Evolutionary conservation across 2,329 filamentous ascomycete genomes (phyloP), one percentile per base, ranked within the genome.

Genomic region (Fusarium mundagurra): DNA sequence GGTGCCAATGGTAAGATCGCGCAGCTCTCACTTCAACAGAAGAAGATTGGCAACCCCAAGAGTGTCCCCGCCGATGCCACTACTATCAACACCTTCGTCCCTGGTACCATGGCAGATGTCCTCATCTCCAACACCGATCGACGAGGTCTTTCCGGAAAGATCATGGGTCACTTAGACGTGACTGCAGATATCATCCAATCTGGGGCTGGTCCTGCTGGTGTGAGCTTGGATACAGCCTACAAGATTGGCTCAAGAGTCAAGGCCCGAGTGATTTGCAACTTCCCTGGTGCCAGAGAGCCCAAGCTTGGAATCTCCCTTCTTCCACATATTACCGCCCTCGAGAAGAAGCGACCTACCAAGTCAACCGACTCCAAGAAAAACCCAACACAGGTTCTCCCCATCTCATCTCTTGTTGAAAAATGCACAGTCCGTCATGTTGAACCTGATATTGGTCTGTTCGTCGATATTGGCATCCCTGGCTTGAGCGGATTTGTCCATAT

Each of bases 401-500:
- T 94, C 38, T 97, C 95, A 8, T 91, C 93, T 0, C 89, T 93
- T 50, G 85, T 98, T 33, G 92, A 96, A 53, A 89, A 92, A 74
- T 94, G 93, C 64, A 94, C 90, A 43, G 91, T 99, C 13, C 89
- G 91, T 61, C 93, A 93, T 75, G 94, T 98, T 6, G 93, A 97
- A 74, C 86, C 91, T 10, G 91, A 92, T 7, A 89, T 96, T 69
- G 97, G 96, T 61, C 86, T 98, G 6, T 98, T 97, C 78, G 88
- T 95, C 13, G 90, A 93, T 74, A 84, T 95, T 44, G 92, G 91
- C 4, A 73, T 84, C 22, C 72, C 82, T 8, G 94, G 91, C 36
- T 86, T 96, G 6, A 86, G 90, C n/a, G 94, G 94, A 16, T 99
- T 98, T 79, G 95, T 97, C 29, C 96, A 99, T 82, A 97, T 99